Evolutionary conservation across 2,329 filamentous ascomycete species (phyloP).

Genomic region (Amesomyces nigricolor): DNA sequence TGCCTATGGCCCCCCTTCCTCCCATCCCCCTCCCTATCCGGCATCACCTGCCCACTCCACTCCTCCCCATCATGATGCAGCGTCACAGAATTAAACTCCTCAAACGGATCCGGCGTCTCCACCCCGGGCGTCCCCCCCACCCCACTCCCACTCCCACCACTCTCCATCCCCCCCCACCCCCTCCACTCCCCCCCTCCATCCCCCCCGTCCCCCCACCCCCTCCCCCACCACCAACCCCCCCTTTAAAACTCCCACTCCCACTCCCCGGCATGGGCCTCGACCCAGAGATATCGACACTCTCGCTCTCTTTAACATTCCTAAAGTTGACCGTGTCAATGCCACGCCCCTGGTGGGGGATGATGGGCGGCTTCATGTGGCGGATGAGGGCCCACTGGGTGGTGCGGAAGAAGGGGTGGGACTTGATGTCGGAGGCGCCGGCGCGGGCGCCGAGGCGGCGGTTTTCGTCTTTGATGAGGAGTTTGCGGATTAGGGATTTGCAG

Average conservation of each 20-base stretch:
- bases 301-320: slow-evolving; percentile 94
- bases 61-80: slow-evolving; percentile 94
- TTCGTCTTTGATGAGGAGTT: slow-evolving; percentile 96
- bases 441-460: slow-evolving; percentile 87
- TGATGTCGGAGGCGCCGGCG: slow-evolving; percentile 94
- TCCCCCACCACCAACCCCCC: no score
- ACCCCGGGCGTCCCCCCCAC: slow-evolving; percentile 82
- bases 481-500: slow-evolving; percentile 94
- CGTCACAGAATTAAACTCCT: slow-evolving; percentile 98
- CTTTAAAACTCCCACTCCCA: no score
- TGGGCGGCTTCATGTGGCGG: slow-evolving; percentile 95
- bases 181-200: slow-evolving; percentile 50
- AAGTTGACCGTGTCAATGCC: slow-evolving; percentile 96
- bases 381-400: slow-evolving; percentile 95
- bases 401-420: slow-evolving; percentile 91
- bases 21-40: not conserved
- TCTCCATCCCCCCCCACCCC: no score
- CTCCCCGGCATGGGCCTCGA: slow-evolving; percentile 59
- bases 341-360: slow-evolving; percentile 84
- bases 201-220: slow-evolving; percentile 50
- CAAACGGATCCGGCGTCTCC: slow-evolving; percentile 80
- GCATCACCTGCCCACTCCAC: slow-evolving; percentile 32
- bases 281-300: slow-evolving; percentile 79
- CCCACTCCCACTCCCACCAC: slow-evolving; percentile 62
- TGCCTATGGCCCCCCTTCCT: not conserved